Evolutionary conservation across 2,329 filamentous ascomycete genomes (phyloP).

Genomic region (Waltergamsia citrina): DNA sequence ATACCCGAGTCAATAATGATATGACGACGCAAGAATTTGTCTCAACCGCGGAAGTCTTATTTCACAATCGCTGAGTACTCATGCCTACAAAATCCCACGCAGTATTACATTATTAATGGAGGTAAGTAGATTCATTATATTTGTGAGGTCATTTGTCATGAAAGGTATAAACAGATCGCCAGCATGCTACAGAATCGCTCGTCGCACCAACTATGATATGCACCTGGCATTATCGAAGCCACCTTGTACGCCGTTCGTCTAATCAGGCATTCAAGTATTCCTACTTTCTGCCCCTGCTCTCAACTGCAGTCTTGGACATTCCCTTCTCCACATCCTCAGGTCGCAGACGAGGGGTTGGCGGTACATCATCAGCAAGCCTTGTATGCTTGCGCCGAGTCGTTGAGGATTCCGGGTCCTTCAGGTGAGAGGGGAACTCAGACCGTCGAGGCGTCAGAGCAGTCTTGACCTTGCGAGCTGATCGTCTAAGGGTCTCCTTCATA

Average conservation of each 20-base stretch:
- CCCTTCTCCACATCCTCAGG: conserved; percentile 53
- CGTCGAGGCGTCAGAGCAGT: conserved; percentile 53
- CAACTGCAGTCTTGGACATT: conserved; percentile 24
- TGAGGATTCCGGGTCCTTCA: conserved; percentile 30
- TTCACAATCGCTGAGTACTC: too few relatives aligned
- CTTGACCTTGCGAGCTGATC: conserved; percentile 54
- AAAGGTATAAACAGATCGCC: too few relatives aligned
- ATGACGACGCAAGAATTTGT: too few relatives aligned
- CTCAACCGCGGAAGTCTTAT: too few relatives aligned
- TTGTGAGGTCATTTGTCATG: too few relatives aligned
- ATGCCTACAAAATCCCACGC: too few relatives aligned
- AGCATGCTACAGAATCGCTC: too few relatives aligned
- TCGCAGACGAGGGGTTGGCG: conserved; percentile 45
- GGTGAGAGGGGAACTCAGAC: conserved; percentile 48
- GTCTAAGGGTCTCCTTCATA: conserved; percentile 60
- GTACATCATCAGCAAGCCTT: conserved; percentile 42
- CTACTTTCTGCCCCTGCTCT: conserved; percentile 20
- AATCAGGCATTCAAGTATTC: too few relatives aligned
- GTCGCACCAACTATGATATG: background rate
- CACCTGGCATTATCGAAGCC: background rate
- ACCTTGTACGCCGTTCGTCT: background rate
- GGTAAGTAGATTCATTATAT: too few relatives aligned
- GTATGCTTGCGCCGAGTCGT: conserved; percentile 25
- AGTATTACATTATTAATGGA: too few relatives aligned
- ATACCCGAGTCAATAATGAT: too few relatives aligned